Evolutionary conservation across 1,139 yeast species (phyloP).

Genomic region (Scheffersomyces stambukii): DNA sequence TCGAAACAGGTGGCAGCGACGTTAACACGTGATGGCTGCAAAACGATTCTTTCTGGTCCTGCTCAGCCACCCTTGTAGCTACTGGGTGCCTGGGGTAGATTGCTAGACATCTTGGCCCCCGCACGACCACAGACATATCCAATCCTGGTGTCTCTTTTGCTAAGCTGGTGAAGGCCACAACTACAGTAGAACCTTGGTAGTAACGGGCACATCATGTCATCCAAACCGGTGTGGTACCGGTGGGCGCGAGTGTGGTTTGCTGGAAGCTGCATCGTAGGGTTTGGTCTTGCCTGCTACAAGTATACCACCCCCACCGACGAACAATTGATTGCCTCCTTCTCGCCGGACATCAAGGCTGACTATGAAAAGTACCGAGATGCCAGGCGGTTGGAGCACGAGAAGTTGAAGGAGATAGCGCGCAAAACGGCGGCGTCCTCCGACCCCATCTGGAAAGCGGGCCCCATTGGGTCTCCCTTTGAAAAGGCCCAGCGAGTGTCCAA

Average conservation of each 20-base stretch:
- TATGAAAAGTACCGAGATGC: constrained; percentile 64
- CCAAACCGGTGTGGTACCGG: constrained; percentile 47
- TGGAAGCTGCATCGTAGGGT: constrained; percentile 60
- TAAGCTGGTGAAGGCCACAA: no score
- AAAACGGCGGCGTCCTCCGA: constrained; percentile 61
- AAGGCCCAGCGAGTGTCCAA: constrained; percentile 27
- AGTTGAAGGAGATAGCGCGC: constrained; percentile 60
- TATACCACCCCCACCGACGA: constrained; percentile 84
- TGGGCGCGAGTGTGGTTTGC: constrained; percentile 58
- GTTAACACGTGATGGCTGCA: no score
- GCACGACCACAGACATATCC: no score
- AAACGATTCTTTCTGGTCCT: no score
- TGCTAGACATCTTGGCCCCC: no score
- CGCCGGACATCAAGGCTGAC: constrained; percentile 79
- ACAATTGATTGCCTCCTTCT: constrained; percentile 62
- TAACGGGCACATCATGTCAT: constrained; percentile 7
- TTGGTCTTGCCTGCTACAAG: constrained; percentile 63
- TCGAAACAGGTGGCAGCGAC: no score
- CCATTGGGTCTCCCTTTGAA: constrained; percentile 63
- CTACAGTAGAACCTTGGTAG: no score
- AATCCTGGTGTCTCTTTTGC: no score
- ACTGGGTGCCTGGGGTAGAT: no score
- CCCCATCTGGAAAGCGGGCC: constrained; percentile 80
- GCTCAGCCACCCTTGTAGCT: no score
- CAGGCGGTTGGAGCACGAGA: constrained; percentile 63